Conservation (phyloP, 2,329 filamentous ascomycete genomes). For the Ophiostoma sp. region DNA sequence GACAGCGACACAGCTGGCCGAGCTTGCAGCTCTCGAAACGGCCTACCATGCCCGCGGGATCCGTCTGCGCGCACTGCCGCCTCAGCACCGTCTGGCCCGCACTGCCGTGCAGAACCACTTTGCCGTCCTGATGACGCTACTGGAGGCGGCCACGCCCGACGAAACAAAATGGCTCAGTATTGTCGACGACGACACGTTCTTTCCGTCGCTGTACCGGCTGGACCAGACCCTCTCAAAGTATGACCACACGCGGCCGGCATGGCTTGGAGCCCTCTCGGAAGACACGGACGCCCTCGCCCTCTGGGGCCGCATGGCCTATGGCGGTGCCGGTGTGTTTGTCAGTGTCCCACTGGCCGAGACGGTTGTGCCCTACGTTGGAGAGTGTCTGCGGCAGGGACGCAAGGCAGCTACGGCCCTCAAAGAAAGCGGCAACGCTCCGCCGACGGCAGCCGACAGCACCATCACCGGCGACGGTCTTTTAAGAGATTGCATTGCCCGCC, state of each 20-base stretch:
- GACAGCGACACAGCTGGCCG: background rate
- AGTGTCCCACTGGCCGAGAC: slow-evolving; percentile 53
- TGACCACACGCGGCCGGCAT: slow-evolving; percentile 51
- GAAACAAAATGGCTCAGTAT: slow-evolving; percentile 57
- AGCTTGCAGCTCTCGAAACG: slow-evolving; percentile 36
- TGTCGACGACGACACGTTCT: slow-evolving; percentile 66
- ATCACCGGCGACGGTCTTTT: slow-evolving; percentile 56
- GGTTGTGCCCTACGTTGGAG: slow-evolving; percentile 49
- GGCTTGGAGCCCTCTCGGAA: slow-evolving; percentile 60
- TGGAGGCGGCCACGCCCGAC: slow-evolving; percentile 44
- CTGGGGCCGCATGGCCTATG: slow-evolving; percentile 61
- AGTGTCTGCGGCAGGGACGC: slow-evolving; percentile 43
- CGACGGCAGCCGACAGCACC: background rate
- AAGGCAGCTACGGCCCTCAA: background rate
- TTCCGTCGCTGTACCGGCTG: slow-evolving; percentile 55
- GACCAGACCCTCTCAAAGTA: slow-evolving; percentile 48
- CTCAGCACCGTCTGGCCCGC: slow-evolving; percentile 37
- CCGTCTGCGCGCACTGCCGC: slow-evolving; percentile 30
- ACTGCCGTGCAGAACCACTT: slow-evolving; percentile 58
- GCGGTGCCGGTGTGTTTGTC: slow-evolving; percentile 61
- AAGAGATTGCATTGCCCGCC: slow-evolving; percentile 56
- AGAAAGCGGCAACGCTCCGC: background rate
- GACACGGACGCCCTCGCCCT: slow-evolving; percentile 50
- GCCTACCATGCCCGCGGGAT: slow-evolving; percentile 39
- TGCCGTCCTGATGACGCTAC: slow-evolving; percentile 53